phyloP scores from a whole-genome alignment of 805 yeast species.

The Monosporozyma siamensis region DNA sequence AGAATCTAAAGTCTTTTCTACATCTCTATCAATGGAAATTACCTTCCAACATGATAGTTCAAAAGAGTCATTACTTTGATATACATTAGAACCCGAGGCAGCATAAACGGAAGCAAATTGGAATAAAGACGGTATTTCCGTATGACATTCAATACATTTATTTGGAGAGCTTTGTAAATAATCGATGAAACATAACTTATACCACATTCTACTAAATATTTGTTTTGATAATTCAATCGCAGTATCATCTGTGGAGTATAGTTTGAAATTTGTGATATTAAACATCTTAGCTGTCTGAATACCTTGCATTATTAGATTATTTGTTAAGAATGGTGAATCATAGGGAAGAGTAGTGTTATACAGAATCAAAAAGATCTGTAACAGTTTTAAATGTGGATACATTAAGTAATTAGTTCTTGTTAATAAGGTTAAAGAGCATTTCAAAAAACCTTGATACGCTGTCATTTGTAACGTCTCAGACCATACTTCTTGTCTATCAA shows the following conservation, averaged over 20 bases:
- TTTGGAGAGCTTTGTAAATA: constrained; percentile 21
- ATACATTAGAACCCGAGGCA: constrained; percentile 18
- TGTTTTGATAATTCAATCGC: constrained; percentile 16
- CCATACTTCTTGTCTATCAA: constrained; percentile 8
- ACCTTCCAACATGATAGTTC: constrained; percentile 27
- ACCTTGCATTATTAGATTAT: constrained; percentile 17
- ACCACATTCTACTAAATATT: constrained; percentile 25
- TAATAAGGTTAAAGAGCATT: constrained; percentile 12
- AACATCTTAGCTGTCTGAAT: constrained; percentile 20
- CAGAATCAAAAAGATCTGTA: constrained; percentile 23
- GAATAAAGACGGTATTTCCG: constrained; percentile 21
- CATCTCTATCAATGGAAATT: constrained; percentile 26
- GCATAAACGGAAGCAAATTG: constrained; percentile 24
- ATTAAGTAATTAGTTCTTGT: constrained; percentile 14
- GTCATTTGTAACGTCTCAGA: constrained; percentile 12
- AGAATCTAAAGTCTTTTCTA: constrained; percentile 16
- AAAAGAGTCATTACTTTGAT: constrained; percentile 22
- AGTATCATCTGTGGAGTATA: constrained; percentile 18
- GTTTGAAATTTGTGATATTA: constrained; percentile 17
- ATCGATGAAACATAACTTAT: constrained; percentile 20
- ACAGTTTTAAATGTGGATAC: constrained; percentile 21
- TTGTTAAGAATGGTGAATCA: constrained; percentile 9
- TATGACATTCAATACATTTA: constrained; percentile 16
- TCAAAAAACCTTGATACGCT: constrained; percentile 12
- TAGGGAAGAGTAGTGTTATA: constrained; percentile 18